phyloP scores from a whole-genome alignment of 306 rosid genomes.

The Trichosanthes truncata region DNA sequence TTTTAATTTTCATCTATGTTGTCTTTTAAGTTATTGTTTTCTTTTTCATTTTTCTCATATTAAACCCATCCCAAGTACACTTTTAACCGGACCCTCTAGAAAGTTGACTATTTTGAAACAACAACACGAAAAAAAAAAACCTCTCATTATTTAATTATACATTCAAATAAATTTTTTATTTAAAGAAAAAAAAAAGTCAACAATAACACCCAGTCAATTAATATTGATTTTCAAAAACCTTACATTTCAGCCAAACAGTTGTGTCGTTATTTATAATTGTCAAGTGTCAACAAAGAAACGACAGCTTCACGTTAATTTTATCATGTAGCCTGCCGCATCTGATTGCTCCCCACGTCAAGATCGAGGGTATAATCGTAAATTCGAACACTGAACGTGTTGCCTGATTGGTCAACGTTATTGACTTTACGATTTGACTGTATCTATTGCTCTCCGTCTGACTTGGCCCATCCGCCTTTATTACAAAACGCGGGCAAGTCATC shows the following conservation, averaged over 20 bases:
- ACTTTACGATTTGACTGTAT: not conserved
- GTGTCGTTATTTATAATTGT: not conserved
- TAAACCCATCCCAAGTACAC: not conserved
- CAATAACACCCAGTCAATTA: not conserved
- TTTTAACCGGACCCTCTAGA: not conserved
- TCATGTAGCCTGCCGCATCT: not conserved
- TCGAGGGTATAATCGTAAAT: not conserved
- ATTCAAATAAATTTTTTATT: not conserved
- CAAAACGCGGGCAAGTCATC: not conserved
- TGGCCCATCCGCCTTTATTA: constrained; percentile 1
- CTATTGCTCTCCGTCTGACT: not conserved
- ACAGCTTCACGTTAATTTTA: not conserved
- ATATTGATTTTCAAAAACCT: not conserved
- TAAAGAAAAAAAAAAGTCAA: not conserved
- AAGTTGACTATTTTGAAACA: not conserved
- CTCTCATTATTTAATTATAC: not conserved
- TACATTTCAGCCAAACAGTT: not conserved
- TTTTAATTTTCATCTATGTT: not conserved
- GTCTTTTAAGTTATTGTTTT: not conserved
- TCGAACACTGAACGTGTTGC: not conserved
- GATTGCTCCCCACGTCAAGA: not conserved
- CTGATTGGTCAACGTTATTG: not conserved
- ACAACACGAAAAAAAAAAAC: not conserved
- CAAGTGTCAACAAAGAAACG: not conserved
- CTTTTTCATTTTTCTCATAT: not conserved